A percentile compares a stretch with the other conserved stretches of the same genome.
These are phyloP conservation scores for Blumeriella jaapii DNA, from an alignment of 2,329 filamentous ascomycete genomes.

Conservation along the genomic window DNA sequence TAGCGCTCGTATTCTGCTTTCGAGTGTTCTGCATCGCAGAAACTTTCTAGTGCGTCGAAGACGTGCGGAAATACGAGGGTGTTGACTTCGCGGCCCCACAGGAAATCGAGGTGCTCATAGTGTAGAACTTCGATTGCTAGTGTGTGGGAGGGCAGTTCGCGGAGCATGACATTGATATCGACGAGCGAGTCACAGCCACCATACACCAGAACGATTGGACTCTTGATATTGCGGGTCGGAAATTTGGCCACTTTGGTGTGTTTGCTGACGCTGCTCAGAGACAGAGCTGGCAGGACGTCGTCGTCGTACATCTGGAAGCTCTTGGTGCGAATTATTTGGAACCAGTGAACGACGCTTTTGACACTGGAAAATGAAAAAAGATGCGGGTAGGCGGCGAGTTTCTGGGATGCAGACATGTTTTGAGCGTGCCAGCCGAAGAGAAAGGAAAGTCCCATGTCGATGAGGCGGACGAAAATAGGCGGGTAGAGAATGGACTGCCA, in stretches of 20 bases:
- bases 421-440: constrained; percentile 81
- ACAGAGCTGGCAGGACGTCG: constrained; percentile 69
- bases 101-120: constrained; percentile 93
- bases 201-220: constrained; percentile 86
- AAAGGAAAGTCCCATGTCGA: constrained; percentile 70
- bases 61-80: constrained; percentile 76
- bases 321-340: constrained; percentile 94
- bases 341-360: constrained; percentile 97
- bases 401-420: constrained; percentile 80
- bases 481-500: constrained; percentile 96
- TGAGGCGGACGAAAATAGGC: constrained; percentile 78
- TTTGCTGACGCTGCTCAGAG: constrained; percentile 58
- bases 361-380: constrained; percentile 94
- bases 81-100: constrained; percentile 85
- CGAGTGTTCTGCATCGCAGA: constrained; percentile 45
- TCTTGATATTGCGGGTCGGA: constrained; percentile 93
- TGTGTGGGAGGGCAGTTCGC: constrained; percentile 74
- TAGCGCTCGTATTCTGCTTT: constrained; percentile 51
- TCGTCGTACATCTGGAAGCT: constrained; percentile 99
- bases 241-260: constrained; percentile 97
- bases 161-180: constrained; percentile 86
- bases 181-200: constrained; percentile 89
- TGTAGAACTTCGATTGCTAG: constrained; percentile 78
- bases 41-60: constrained; percentile 73
- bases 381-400: constrained; percentile 90